A percentile compares a stretch with the other conserved stretches of the same genome.
Conservation (phyloP, 2,329 filamentous ascomycete genomes). For the Penicillium palitans region DNA sequence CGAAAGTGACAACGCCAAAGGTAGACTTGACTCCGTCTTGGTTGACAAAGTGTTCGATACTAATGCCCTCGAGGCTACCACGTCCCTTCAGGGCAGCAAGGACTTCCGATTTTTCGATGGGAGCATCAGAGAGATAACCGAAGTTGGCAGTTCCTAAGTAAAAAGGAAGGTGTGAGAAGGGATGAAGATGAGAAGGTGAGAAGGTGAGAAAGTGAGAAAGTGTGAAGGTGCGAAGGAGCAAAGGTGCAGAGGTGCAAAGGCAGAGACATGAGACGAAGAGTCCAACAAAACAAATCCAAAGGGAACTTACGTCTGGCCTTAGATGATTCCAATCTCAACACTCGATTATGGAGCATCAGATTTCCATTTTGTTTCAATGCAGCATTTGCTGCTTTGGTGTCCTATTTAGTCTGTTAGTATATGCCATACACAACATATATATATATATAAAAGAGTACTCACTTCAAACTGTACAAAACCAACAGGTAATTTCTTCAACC, state of each 20-base stretch:
- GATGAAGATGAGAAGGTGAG: neutral
- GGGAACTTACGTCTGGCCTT: constrained; percentile 1
- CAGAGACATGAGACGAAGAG: neutral
- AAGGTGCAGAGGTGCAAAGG: neutral
- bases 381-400: neutral
- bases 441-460: neutral
- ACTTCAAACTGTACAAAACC: constrained; percentile 45
- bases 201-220: neutral
- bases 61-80: neutral
- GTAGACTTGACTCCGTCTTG: neutral
- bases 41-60: neutral
- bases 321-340: constrained; percentile 4
- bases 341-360: neutral
- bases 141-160: constrained; percentile 3
- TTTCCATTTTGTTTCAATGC: constrained; percentile 13
- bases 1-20: constrained; percentile 7
- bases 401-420: constrained; percentile 1
- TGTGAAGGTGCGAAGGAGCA: neutral
- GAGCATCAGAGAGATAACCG: neutral
- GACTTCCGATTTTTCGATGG: constrained; percentile 13
- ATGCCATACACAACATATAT: neutral
- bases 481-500: constrained; percentile 36
- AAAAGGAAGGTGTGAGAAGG: neutral
- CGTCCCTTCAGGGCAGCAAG: constrained; percentile 25
- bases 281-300: neutral